Evolutionary conservation across 2,329 filamentous ascomycete genomes (phyloP).

Genomic region (Chaetothyriales sp.): DNA sequence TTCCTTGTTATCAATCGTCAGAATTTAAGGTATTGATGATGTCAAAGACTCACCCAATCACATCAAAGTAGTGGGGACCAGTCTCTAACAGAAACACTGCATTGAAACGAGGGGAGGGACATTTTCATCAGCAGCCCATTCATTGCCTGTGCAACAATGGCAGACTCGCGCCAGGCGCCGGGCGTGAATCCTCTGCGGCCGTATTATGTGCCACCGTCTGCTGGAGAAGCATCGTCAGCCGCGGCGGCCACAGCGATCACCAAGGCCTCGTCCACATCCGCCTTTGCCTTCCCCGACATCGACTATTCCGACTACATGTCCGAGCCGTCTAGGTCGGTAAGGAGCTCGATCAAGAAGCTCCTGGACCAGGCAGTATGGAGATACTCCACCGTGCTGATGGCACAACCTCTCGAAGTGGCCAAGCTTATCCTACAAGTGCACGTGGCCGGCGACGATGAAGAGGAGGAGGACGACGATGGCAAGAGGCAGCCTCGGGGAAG

Average conservation of each 20-base stretch:
- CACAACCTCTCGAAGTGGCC: conserved; percentile 89
- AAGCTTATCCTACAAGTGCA: conserved; percentile 81
- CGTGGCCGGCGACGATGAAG: conserved; percentile 25
- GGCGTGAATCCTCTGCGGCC: conserved; percentile 44
- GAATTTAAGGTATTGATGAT: too few species aligned
- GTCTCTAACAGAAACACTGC: not conserved
- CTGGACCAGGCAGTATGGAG: conserved; percentile 81
- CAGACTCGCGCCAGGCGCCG: conserved; percentile 24
- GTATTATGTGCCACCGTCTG: conserved; percentile 50
- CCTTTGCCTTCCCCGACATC: conserved; percentile 53
- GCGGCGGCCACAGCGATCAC: conserved; percentile 17
- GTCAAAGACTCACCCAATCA: too few species aligned
- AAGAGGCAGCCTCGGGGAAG: not conserved
- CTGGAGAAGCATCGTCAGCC: conserved; percentile 37
- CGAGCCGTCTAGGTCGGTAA: conserved; percentile 57
- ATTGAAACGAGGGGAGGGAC: not conserved
- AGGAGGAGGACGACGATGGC: conserved; percentile 7
- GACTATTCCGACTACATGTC: conserved; percentile 81
- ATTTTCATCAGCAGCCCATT: not conserved
- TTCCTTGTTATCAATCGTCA: too few species aligned
- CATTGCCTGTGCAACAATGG: not conserved
- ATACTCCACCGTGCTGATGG: conserved; percentile 74
- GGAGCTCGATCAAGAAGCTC: conserved; percentile 60
- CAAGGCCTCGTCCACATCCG: conserved; percentile 26
- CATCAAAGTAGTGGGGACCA: too few species aligned